Evolutionary conservation across 805 yeast genomes (phyloP), one percentile per base, ranked within the genome.

Genomic region (Candida xyloterini): DNA sequence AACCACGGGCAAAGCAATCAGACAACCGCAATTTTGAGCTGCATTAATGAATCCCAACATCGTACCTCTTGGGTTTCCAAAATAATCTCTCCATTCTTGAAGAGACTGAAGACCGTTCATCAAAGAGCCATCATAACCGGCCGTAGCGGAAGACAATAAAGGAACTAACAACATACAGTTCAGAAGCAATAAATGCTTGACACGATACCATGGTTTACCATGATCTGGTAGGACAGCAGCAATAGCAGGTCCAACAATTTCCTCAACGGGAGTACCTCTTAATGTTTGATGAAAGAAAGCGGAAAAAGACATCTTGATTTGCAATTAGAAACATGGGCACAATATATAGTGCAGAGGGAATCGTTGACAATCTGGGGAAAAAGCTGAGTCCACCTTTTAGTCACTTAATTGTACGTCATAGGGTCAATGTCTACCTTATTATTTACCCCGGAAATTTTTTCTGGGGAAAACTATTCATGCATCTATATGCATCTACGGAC

Each of bases 51-150:
- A 62, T 11, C 71, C 70, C 21, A 67, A 51, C 38, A 50, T 46
- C 6, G 57, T 55, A 30, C 65, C 63, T 5, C 48, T 47, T 13
- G 69, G 69, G 30, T 55, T 27, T 16, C 57, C 56, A 52, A 66
- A 63, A 16, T 59, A 52, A 3, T 46, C 29, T 25, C 48, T 51
- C 76, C 76, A 72, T n/a, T 45, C 45, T 1, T 42, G 35, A 42
- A 71, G 56, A 4, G 69, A 58, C 42, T 71, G 76, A 37, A 71
- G 58, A 33, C 74, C 74, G 47, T 71, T 71, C 62, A 71, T 60
- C 65, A 71, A 62, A 15, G 67, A 61, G 35, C 68, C 67, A 50
- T 68, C 72, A 37, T 62, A 68, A 27, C 72, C 71, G 26, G 59
- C 65, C 44, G 66, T 67, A 24, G 73, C 66, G 9, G 79, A 68